These are phyloP conservation scores for Allomyces macrogynus DNA, from an alignment of 192 early-diverging fungal species.

Conservation along the genomic window DNA sequence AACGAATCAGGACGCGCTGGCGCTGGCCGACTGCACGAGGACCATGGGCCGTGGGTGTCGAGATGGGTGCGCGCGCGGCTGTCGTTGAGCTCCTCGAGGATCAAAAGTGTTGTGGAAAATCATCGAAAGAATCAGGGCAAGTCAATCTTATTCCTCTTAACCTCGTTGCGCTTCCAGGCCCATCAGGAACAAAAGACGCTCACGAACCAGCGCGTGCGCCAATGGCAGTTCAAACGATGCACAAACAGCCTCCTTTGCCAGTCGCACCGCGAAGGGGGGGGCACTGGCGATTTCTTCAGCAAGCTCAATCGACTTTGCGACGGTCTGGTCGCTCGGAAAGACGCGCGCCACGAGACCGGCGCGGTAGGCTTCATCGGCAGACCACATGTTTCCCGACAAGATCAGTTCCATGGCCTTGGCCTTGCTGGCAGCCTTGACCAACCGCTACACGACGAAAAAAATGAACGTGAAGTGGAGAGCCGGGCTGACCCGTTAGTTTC, in stretches of 20 bases:
- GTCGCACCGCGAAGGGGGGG: slow-evolving; percentile 68
- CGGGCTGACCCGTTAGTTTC: too few relatives aligned
- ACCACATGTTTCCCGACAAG: slow-evolving; percentile 72
- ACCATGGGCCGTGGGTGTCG: too few relatives aligned
- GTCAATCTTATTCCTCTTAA: too few relatives aligned
- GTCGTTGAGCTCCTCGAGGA: too few relatives aligned
- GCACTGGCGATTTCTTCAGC: slow-evolving; percentile 66
- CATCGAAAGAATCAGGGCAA: too few relatives aligned
- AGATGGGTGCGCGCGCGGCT: too few relatives aligned
- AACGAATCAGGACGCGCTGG: too few relatives aligned
- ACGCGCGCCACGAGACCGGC: slow-evolving; percentile 76
- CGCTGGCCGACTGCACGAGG: too few relatives aligned
- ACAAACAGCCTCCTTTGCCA: slow-evolving; percentile 91
- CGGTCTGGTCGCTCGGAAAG: slow-evolving; percentile 59
- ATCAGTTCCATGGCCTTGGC: slow-evolving; percentile 95
- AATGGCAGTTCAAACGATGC: slow-evolving; percentile 73
- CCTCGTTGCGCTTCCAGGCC: too few relatives aligned
- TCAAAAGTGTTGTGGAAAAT: too few relatives aligned
- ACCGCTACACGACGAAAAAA: slow-evolving; percentile 18
- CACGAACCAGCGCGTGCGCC: slow-evolving; percentile 61
- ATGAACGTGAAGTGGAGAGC: too few relatives aligned
- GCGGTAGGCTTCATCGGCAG: slow-evolving; percentile 65
- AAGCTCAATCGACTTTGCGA: too few relatives aligned
- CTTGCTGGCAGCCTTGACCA: slow-evolving; percentile 86
- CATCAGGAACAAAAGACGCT: slow-evolving; percentile 71